These are phyloP conservation scores for Angomonas desouzai DNA, from an alignment of 208 protist species.

Conservation along the genomic window DNA sequence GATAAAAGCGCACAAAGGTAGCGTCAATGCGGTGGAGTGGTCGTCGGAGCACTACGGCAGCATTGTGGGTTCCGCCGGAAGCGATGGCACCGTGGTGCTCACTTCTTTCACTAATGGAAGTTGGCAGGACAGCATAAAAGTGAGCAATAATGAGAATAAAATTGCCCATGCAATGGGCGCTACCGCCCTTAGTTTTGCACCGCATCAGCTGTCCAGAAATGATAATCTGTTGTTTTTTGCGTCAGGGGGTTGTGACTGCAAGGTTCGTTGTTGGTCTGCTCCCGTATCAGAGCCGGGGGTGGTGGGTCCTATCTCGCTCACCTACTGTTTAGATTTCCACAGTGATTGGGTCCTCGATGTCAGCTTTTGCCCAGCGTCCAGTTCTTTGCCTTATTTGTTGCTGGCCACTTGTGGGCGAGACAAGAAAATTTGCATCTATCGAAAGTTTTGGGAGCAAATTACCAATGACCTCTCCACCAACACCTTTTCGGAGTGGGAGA, in stretches of 20 bases:
- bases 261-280: conserved; percentile 65
- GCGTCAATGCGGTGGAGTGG: conserved; percentile 82
- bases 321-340: conserved; percentile 7
- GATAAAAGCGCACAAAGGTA: conserved; percentile 63
- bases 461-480: conserved; percentile 8
- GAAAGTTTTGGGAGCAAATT: conserved; percentile 73
- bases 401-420: conserved; percentile 72
- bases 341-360: conserved; percentile 63
- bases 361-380: conserved; percentile 60
- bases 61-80: conserved; percentile 66
- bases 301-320: conserved; percentile 15
- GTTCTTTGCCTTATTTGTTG: conserved; percentile 46
- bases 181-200: conserved; percentile 71
- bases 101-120: conserved; percentile 50
- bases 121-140: conserved; percentile 67
- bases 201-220: conserved; percentile 24
- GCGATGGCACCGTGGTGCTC: conserved; percentile 70
- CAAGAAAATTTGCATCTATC: conserved; percentile 68
- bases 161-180: conserved; percentile 86
- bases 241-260: conserved; percentile 78
- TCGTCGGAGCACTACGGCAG: conserved; percentile 68
- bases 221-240: conserved; percentile 36
- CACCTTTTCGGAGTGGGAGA: conserved; percentile 51
- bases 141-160: conserved; percentile 78
- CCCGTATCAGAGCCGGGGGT: conserved; percentile 2